Conservation (phyloP, 106 monocot genomes). For the Dioscorea dumetorum region DNA sequence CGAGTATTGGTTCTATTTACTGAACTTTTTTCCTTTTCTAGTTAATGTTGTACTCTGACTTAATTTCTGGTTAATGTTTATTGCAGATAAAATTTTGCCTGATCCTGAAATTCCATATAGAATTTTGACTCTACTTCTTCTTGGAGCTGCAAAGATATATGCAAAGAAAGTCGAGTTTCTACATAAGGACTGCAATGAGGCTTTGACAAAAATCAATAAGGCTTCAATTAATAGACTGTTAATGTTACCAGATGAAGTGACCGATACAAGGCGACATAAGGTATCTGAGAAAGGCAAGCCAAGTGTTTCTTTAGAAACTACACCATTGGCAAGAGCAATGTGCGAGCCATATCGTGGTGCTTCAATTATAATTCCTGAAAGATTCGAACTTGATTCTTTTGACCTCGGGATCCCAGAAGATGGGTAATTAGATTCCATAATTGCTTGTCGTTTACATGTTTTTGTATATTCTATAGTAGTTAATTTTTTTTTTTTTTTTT, state of each 20-base stretch:
- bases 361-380: background rate
- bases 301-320: slow-evolving; percentile 18
- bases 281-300: slow-evolving; percentile 1
- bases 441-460: background rate
- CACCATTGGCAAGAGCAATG: too few relatives aligned
- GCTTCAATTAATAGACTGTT: background rate
- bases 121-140: slow-evolving; percentile 69
- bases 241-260: slow-evolving; percentile 15
- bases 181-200: slow-evolving; percentile 55
- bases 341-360: slow-evolving; percentile 5
- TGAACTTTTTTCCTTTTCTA: background rate
- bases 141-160: slow-evolving; percentile 81
- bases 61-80: background rate
- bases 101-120: slow-evolving; percentile 68
- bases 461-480: slow-evolving; percentile 6
- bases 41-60: background rate
- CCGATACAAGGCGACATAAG: background rate
- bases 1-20: too few relatives aligned
- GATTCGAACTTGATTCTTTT: slow-evolving; percentile 12
- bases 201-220: slow-evolving; percentile 26
- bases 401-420: slow-evolving; percentile 3
- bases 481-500: too few relatives aligned
- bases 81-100: slow-evolving; percentile 74
- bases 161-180: slow-evolving; percentile 85
- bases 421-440: slow-evolving; percentile 5